phyloP scores from a whole-genome alignment of 371 early-diverging fungal species.

The Rhizomucor pusillus region DNA sequence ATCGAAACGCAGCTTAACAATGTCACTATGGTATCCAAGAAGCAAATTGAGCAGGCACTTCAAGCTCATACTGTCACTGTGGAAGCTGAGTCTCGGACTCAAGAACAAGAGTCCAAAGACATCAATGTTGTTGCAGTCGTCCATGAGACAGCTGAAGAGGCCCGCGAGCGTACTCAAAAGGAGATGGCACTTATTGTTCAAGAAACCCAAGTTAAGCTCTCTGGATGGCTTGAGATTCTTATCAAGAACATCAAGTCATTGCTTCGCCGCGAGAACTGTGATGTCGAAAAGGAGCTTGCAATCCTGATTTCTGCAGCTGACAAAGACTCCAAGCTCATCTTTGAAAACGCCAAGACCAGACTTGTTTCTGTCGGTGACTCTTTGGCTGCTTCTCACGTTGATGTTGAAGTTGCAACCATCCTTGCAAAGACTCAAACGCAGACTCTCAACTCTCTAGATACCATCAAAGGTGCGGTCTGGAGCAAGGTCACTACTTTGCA shows the following conservation, averaged over 20 bases:
- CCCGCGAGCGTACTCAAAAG: constrained; percentile 23
- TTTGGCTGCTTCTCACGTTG: constrained; percentile 3
- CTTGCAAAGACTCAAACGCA: constrained; percentile 25
- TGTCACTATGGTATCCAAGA: constrained; percentile 20
- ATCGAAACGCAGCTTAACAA: constrained; percentile 35
- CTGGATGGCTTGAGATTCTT: constrained; percentile 28
- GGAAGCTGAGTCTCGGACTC: not conserved
- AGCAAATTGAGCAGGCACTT: constrained; percentile 30
- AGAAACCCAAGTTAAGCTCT: constrained; percentile 25
- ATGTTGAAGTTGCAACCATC: constrained; percentile 1
- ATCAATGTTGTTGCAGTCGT: constrained; percentile 21
- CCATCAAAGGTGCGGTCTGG: constrained; percentile 20
- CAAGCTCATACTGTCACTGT: constrained; percentile 18
- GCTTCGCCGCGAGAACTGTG: constrained; percentile 21
- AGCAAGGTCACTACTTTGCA: constrained; percentile 19
- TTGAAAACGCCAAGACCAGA: constrained; percentile 10
- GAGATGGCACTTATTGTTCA: constrained; percentile 29
- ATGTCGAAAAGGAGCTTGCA: constrained; percentile 16
- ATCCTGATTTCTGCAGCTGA: constrained; percentile 15
- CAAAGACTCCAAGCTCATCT: constrained; percentile 15
- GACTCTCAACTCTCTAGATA: constrained; percentile 27
- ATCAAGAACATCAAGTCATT: constrained; percentile 20
- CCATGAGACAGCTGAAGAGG: constrained; percentile 27
- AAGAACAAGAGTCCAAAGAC: constrained; percentile 4
- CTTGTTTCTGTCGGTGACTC: constrained; percentile 5